Evolutionary conservation across 2,329 filamentous ascomycete species (phyloP), one percentile per base, ranked within the genome.

Genomic region (Berkeleyomyces basicola): DNA sequence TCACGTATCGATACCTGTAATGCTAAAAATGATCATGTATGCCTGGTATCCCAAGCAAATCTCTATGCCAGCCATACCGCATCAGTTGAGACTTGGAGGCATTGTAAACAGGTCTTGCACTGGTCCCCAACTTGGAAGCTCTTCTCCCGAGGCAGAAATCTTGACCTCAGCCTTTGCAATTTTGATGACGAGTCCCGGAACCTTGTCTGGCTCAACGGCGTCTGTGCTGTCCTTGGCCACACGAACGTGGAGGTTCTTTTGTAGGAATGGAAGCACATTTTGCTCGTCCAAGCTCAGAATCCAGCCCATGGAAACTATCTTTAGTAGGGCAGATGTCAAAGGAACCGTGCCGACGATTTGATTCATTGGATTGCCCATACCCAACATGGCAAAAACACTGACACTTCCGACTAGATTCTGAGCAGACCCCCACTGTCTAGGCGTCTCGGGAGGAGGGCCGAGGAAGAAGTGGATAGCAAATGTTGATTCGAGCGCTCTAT

Each of bases 401-500:
- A 85, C 78, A 0, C 80, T 80, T 1, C 86, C 86, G 2, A 86
- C 77, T 7, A 86, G 76, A 65, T 80, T 84, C 1, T 72, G 68
- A 0, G 80, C 77, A 47, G 70, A 70, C 0, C 76, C 69, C 84
- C 85, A 88, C 0, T 70, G 68, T 4, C 66, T 66, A 1, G 75
- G 68, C 46, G 82, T 74, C 2, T 68, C 67, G 0, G 78, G 74
- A 1, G 76, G 73, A 2, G 76, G 70, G 0, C 84, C 87, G 1
- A 90, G 70, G 72, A 90, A 91, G 64, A 91, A 74, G 69, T 85
- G 81, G 23, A 92, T 75, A 0, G 66, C 67, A 61, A 85, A 88
- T 0, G 84, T 82, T 0, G 78, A 80, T 9, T 79, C 75, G 7
- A 87, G 71, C 2, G 82, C 81, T 63, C 81, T 79, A 65, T 83